These are phyloP conservation scores for Fusarium multiceps DNA, from an alignment of 2,329 filamentous ascomycete species.

Conservation along the genomic window DNA sequence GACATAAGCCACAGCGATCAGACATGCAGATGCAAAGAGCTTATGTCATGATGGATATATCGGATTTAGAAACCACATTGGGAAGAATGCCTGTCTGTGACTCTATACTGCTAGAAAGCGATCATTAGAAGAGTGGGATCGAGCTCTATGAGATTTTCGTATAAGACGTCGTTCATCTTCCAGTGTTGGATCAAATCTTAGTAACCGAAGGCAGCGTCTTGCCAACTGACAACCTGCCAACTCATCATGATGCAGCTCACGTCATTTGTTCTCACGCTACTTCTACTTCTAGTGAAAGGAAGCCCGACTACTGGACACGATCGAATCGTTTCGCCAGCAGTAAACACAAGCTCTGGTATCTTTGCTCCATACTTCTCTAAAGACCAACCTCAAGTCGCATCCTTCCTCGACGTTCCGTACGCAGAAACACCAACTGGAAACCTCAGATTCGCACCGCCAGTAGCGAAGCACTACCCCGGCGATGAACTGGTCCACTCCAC, in stretches of 20 bases:
- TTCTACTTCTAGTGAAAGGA: background rate
- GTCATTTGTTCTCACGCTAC: background rate
- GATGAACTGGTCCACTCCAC: background rate
- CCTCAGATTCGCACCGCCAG: constrained; percentile 25
- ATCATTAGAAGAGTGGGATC: fast-evolving
- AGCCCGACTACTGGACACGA: background rate
- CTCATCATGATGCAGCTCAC: constrained; percentile 1
- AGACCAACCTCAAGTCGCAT: constrained; percentile 12
- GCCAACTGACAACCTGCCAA: no score
- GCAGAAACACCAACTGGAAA: constrained; percentile 22
- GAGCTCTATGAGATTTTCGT: background rate
- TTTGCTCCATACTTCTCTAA: constrained; percentile 19
- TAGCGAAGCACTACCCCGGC: background rate
- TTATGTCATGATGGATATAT: constrained; percentile 2
- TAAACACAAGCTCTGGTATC: constrained; percentile 35
- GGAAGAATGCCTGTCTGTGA: no score
- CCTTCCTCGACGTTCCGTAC: constrained; percentile 34
- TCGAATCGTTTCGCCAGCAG: fast-evolving
- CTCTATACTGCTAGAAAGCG: background rate
- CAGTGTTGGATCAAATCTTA: background rate
- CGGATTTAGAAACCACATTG: constrained; percentile 10
- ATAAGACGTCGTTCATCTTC: background rate
- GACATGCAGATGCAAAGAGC: background rate
- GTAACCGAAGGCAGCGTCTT: no score
- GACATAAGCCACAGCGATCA: background rate